These are phyloP conservation scores for Trypanosoma caninum DNA, from an alignment of 208 protist genomes.

Conservation along the genomic window DNA sequence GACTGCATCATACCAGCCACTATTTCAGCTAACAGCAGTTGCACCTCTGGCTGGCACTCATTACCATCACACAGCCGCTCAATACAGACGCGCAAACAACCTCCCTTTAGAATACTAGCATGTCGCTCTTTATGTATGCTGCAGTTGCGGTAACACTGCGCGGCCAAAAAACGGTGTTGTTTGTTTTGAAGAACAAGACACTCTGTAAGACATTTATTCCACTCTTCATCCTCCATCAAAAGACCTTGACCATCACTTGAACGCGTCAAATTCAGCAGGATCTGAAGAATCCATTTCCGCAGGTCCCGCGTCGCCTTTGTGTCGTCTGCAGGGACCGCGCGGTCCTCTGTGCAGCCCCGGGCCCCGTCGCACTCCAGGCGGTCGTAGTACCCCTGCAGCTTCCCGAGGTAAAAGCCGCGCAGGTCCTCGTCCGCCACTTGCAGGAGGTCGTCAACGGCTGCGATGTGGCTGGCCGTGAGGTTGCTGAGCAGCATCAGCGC, in stretches of 20 bases:
- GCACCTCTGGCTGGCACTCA: conserved; percentile 30
- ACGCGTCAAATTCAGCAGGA: conserved; percentile 80
- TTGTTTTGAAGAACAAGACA: conserved; percentile 35
- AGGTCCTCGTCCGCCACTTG: conserved; percentile 80
- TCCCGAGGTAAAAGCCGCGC: conserved; percentile 74
- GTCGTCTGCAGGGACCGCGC: neutral
- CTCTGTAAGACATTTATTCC: conserved; percentile 38
- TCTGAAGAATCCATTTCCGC: conserved; percentile 70
- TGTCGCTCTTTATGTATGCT: conserved; percentile 43
- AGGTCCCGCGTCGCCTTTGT: conserved; percentile 60
- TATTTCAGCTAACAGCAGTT: conserved; percentile 62
- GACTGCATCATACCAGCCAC: conserved; percentile 55
- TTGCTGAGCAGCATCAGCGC: conserved; percentile 86
- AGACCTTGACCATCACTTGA: conserved; percentile 60
- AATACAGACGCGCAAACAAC: conserved; percentile 40
- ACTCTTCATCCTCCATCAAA: conserved; percentile 75
- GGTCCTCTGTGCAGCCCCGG: conserved; percentile 4
- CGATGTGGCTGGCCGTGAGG: conserved; percentile 69
- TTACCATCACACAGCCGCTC: conserved; percentile 31
- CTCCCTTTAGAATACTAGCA: conserved; percentile 41
- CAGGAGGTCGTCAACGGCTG: conserved; percentile 69
- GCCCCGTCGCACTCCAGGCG: conserved; percentile 20
- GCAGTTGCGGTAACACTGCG: conserved; percentile 82
- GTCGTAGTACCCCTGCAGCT: conserved; percentile 62
- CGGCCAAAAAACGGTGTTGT: conserved; percentile 58